Conservation (phyloP, 306 rosid genomes). For the Castanea crenata region DNA sequence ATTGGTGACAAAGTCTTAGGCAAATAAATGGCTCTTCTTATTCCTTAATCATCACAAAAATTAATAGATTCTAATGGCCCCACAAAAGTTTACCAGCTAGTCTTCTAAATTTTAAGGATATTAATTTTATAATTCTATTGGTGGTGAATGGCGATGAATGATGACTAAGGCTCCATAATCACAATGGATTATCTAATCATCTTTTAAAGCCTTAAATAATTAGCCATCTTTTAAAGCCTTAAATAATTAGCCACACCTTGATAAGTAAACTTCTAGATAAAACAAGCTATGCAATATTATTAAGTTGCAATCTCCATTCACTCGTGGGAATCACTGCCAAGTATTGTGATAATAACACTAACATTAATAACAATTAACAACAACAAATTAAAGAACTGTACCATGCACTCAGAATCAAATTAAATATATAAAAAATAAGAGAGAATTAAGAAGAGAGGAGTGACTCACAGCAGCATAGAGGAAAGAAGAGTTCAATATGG, state of each 20-base stretch:
- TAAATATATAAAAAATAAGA: neutral
- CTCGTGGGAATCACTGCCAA: too few species aligned
- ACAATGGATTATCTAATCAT: neutral
- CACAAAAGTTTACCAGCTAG: neutral
- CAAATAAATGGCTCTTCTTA: neutral
- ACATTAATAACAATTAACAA: neutral
- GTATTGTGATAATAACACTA: neutral
- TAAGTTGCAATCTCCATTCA: too few species aligned
- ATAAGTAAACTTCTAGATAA: neutral
- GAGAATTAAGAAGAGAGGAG: constrained; percentile 13
- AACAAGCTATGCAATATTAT: neutral
- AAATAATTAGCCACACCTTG: neutral
- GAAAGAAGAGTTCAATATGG: constrained; percentile 60
- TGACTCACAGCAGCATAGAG: constrained; percentile 73
- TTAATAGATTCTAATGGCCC: neutral
- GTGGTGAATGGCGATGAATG: neutral
- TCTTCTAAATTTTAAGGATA: neutral
- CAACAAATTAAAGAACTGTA: neutral
- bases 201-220: neutral
- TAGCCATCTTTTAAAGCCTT: neutral
- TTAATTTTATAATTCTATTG: constrained; percentile 1
- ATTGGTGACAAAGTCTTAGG: neutral
- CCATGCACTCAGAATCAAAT: too few species aligned
- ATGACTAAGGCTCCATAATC: constrained; percentile 44
- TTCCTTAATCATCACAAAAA: neutral